These are phyloP conservation scores for Hypocreales sp. DNA, from an alignment of 2,329 filamentous ascomycete genomes.

Conservation along the genomic window DNA sequence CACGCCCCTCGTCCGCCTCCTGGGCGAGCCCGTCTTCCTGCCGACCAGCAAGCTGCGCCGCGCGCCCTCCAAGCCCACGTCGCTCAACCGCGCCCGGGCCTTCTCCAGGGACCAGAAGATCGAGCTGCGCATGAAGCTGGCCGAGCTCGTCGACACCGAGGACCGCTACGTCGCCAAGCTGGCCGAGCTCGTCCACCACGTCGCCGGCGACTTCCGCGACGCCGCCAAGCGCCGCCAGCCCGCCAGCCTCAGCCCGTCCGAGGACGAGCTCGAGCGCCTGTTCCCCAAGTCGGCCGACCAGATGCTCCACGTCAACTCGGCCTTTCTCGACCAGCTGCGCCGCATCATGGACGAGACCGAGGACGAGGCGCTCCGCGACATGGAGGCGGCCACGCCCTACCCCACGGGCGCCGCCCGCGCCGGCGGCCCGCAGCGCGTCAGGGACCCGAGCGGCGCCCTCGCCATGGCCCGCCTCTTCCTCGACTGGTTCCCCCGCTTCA, in stretches of 20 bases:
- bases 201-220: conserved; percentile 66
- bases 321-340: conserved; percentile 63
- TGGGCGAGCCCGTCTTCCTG: conserved; percentile 74
- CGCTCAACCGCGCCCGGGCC: conserved; percentile 60
- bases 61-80: conserved; percentile 74
- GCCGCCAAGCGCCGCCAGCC: conserved; percentile 43
- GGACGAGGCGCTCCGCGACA: conserved; percentile 60
- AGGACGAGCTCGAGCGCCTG: conserved; percentile 55
- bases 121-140: conserved; percentile 73
- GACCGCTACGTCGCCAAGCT: conserved; percentile 86
- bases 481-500: conserved; percentile 88
- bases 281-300: conserved; percentile 70
- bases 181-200: conserved; percentile 63
- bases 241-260: conserved; percentile 54
- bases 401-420: conserved; percentile 26
- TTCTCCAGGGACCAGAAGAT: conserved; percentile 74
- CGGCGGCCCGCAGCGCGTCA: conserved; percentile 29
- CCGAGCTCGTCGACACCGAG: conserved; percentile 83
- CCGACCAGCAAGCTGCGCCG: conserved; percentile 74
- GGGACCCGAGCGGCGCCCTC: conserved; percentile 64
- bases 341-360: conserved; percentile 71
- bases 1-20: conserved; percentile 57
- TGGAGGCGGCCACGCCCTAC: conserved; percentile 40
- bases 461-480: conserved; percentile 68
- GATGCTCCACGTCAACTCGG: conserved; percentile 69